Conservation (phyloP, 352 stramenopile genomes). For the Pythium volutum region DNA sequence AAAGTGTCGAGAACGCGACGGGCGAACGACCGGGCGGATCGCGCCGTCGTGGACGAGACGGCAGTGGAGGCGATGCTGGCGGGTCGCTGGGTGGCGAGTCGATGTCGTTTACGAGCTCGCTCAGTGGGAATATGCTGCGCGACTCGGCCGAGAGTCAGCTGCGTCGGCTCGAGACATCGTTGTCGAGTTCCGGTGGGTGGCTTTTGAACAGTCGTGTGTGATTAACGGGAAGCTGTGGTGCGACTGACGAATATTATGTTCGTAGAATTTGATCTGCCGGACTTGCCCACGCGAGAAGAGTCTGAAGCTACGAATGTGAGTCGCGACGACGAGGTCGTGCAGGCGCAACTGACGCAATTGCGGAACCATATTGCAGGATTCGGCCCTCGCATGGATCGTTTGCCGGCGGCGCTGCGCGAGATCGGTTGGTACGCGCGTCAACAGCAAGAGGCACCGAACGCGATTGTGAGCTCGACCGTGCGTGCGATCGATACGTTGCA, state of each 20-base stretch:
- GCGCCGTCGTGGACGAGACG: conserved; percentile 14
- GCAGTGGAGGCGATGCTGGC: not conserved
- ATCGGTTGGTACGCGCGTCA: conserved; percentile 21
- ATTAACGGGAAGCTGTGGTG: not conserved
- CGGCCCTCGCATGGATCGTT: conserved; percentile 17
- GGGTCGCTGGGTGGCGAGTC: not conserved
- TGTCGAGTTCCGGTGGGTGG: conserved; percentile 16
- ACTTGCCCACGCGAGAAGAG: conserved; percentile 13
- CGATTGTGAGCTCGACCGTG: conserved; percentile 22
- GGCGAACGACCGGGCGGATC: not conserved
- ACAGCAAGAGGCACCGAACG: conserved; percentile 21
- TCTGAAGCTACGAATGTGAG: conserved; percentile 1
- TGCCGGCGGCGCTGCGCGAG: conserved; percentile 20
- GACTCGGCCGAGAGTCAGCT: conserved; percentile 18
- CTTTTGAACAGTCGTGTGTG: not conserved
- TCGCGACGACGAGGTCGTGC: conserved; percentile 17
- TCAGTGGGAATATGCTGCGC: conserved; percentile 23
- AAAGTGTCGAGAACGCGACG: not conserved
- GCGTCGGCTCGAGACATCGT: conserved; percentile 12
- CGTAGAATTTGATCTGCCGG: conserved; percentile 17
- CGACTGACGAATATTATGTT: too few species aligned
- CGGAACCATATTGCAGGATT: conserved; percentile 18
- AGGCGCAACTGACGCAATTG: conserved; percentile 14
- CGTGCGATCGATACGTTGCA: conserved; percentile 27
- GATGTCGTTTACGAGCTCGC: conserved; percentile 12